Conservation (phyloP, 2,329 filamentous ascomycete genomes). For the Epichloe uncinata region DNA sequence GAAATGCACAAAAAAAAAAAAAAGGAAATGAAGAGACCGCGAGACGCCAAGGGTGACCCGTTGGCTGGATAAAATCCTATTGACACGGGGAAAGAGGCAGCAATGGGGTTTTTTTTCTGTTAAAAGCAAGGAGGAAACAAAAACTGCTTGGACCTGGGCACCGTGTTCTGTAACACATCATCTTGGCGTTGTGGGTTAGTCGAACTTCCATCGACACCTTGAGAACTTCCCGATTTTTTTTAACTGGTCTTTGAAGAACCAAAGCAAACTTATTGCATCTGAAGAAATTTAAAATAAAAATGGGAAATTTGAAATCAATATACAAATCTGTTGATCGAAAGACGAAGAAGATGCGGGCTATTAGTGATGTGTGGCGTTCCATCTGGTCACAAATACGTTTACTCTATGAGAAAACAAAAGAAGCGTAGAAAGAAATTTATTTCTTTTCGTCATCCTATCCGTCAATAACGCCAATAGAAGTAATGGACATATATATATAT, state of each 20-base stretch:
- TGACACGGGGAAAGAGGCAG: neutral
- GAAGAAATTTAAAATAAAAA: neutral
- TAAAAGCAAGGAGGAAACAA: neutral
- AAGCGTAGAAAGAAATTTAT: neutral
- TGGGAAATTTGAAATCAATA: neutral
- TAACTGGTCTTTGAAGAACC: slow-evolving; percentile 15
- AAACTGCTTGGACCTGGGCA: slow-evolving; percentile 15
- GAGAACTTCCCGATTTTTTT: slow-evolving; percentile 5
- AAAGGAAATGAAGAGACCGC: neutral
- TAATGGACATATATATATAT: neutral
- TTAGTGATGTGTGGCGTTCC: slow-evolving; percentile 5
- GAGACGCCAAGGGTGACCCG: too few relatives aligned
- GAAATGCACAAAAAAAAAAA: neutral
- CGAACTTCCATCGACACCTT: slow-evolving; percentile 15
- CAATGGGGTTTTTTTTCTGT: neutral
- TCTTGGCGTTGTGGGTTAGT: slow-evolving; percentile 26
- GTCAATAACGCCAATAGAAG: slow-evolving; percentile 24
- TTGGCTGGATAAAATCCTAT: too few relatives aligned
- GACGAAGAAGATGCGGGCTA: slow-evolving; percentile 11
- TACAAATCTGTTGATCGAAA: slow-evolving; percentile 13
- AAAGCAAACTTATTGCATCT: slow-evolving; percentile 12
- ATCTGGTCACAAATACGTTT: slow-evolving; percentile 2
- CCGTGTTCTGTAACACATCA: slow-evolving; percentile 20
- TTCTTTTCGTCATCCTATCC: slow-evolving; percentile 17
- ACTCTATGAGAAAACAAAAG: neutral